Percentiles rank a stretch among this genome's conserved stretches.
phyloP scores from a whole-genome alignment of 768 basidiomycete species.

The Boletus sp. region DNA sequence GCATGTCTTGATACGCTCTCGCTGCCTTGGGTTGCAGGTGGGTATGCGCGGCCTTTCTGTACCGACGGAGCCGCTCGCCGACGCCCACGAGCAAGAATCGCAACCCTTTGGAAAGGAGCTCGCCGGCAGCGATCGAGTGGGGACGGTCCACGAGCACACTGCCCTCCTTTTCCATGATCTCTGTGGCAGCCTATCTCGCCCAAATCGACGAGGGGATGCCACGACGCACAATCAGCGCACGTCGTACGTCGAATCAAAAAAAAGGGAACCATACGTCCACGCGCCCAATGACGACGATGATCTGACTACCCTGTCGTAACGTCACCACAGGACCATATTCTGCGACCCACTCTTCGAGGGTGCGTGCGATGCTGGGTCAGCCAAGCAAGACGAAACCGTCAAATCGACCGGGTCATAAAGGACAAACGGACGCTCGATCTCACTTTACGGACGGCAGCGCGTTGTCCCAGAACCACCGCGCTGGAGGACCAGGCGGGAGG shows the following conservation, averaged over 20 bases:
- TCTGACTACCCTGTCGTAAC: conserved; percentile 43
- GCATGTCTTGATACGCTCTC: conserved; percentile 14
- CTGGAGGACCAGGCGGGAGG: conserved; percentile 28
- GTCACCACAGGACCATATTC: conserved; percentile 36
- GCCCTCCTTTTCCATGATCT: conserved; percentile 62
- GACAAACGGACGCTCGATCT: not conserved
- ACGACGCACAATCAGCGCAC: not conserved
- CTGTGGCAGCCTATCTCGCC: conserved; percentile 48
- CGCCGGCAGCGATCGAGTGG: conserved; percentile 48
- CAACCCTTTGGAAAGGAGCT: conserved; percentile 52
- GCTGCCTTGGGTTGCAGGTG: no score
- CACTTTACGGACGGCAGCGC: conserved; percentile 20
- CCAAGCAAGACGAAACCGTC: not conserved
- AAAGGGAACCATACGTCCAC: conserved; percentile 15
- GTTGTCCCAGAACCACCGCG: conserved; percentile 25
- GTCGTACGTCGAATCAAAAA: no score
- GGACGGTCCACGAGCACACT: conserved; percentile 50
- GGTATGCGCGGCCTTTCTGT: no score
- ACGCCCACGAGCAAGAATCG: conserved; percentile 42
- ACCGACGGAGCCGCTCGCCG: no score
- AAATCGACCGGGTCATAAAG: not conserved
- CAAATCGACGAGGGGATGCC: no score
- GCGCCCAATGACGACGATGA: conserved; percentile 21
- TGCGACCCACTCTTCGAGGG: conserved; percentile 37
- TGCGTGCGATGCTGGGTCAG: conserved; percentile 14